phyloP scores from a whole-genome alignment of 495 filamentous ascomycete species.

The Corynascus novoguineensis region DNA sequence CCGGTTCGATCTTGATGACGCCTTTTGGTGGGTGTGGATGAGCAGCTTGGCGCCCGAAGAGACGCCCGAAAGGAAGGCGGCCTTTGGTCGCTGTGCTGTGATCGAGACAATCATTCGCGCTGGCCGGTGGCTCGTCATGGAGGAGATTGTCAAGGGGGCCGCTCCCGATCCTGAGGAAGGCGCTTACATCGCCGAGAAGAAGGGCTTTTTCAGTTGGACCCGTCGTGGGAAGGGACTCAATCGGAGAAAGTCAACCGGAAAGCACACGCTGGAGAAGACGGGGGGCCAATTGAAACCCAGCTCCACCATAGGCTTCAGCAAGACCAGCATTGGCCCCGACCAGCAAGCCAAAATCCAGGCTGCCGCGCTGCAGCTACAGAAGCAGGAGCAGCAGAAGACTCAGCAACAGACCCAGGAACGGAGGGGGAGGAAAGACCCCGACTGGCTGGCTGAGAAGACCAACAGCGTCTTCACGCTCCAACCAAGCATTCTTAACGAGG shows the following conservation, averaged over 20 bases:
- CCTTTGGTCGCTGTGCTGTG: slow-evolving; percentile 89
- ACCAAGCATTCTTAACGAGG: slow-evolving; percentile 77
- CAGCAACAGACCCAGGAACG: slow-evolving; percentile 37
- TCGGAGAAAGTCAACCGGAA: slow-evolving; percentile 62
- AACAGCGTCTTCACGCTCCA: slow-evolving; percentile 89
- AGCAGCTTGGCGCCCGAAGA: slow-evolving; percentile 91
- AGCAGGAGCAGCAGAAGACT: slow-evolving; percentile 54
- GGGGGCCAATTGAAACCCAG: slow-evolving; percentile 27
- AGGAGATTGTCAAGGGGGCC: slow-evolving; percentile 94
- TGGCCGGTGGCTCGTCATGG: slow-evolving; percentile 86
- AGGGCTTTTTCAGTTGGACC: slow-evolving; percentile 79
- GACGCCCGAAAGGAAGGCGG: slow-evolving; percentile 73
- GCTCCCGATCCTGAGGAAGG: slow-evolving; percentile 77
- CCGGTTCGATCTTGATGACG: slow-evolving; percentile 81
- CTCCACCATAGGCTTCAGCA: slow-evolving; percentile 59
- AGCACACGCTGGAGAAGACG: slow-evolving; percentile 36
- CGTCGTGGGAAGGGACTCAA: slow-evolving; percentile 60
- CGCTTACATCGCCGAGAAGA: slow-evolving; percentile 91
- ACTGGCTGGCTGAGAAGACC: slow-evolving; percentile 64
- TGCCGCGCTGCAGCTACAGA: slow-evolving; percentile 73
- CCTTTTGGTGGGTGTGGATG: slow-evolving; percentile 99
- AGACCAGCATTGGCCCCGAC: slow-evolving; percentile 83
- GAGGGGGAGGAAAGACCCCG: slow-evolving; percentile 49
- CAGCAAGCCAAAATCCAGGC: slow-evolving; percentile 89
- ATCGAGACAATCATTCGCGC: slow-evolving; percentile 79